A percentile compares a stretch with the other conserved stretches of the same genome.
phyloP scores from a whole-genome alignment of 2,329 filamentous ascomycete species.

The Aspergillus brunneoviolaceus region DNA sequence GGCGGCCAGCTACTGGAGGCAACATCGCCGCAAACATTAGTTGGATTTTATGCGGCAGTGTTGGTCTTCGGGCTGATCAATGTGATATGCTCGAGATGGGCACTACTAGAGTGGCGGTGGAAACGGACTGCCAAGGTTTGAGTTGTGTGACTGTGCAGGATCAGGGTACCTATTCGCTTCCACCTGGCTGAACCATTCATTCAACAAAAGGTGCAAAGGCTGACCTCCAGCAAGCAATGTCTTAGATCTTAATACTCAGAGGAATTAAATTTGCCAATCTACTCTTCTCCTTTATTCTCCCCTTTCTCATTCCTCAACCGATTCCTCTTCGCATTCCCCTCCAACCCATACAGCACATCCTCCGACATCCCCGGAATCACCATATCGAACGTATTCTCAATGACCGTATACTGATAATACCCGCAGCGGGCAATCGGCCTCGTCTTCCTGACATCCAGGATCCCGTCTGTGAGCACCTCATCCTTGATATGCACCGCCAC shows the following conservation, averaged over 20 bases:
- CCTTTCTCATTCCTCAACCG: constrained; percentile 5
- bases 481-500: constrained; percentile 60
- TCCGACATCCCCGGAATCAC: constrained; percentile 43
- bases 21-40: constrained; percentile 46
- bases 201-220: too few relatives aligned
- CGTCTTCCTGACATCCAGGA: constrained; percentile 57
- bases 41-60: constrained; percentile 49
- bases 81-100: constrained; percentile 33
- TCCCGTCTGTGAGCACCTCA: constrained; percentile 54
- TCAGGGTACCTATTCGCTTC: too few relatives aligned
- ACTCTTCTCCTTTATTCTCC: not conserved
- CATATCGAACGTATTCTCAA: constrained; percentile 61
- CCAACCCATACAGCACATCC: constrained; percentile 39
- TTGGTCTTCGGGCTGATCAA: constrained; percentile 37
- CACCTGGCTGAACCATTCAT: too few relatives aligned
- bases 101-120: constrained; percentile 40
- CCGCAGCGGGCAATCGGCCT: constrained; percentile 61
- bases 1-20: constrained; percentile 49
- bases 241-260: not conserved
- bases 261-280: not conserved
- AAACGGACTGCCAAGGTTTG: constrained; percentile 37
- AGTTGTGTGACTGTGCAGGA: too few relatives aligned
- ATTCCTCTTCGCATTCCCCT: constrained; percentile 37
- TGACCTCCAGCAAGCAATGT: too few relatives aligned
- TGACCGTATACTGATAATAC: constrained; percentile 60